Evolutionary conservation across 805 yeast genomes (phyloP).

Genomic region (Sugiyamaella floridensis): DNA sequence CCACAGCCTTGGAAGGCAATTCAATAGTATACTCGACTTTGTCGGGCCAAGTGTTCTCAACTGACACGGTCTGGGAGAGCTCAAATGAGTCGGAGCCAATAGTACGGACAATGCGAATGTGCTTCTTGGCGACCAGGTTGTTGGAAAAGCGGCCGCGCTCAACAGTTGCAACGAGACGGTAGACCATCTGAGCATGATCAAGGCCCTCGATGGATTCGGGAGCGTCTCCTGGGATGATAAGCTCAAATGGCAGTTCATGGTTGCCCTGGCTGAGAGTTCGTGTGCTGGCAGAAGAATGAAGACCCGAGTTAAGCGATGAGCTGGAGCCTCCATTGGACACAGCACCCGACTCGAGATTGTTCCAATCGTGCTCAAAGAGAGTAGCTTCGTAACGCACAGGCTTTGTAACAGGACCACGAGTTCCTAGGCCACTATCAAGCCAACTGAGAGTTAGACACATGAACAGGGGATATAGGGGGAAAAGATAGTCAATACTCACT

Average conservation of each 20-base stretch:
- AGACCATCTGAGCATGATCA: constrained; percentile 49
- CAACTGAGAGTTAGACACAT: constrained; percentile 30
- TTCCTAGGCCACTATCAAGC: constrained; percentile 45
- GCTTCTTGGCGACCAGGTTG: constrained; percentile 59
- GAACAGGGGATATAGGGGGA: neutral
- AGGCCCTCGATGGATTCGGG: constrained; percentile 89
- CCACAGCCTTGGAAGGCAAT: constrained; percentile 80
- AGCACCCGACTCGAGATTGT: constrained; percentile 46
- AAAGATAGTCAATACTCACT: constrained; percentile 16
- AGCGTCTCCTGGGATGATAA: constrained; percentile 74
- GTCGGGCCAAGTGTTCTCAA: constrained; percentile 91
- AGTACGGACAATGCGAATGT: constrained; percentile 76
- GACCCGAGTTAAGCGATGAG: constrained; percentile 1
- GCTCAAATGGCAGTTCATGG: constrained; percentile 84
- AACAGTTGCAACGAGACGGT: constrained; percentile 64
- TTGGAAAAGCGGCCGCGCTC: constrained; percentile 76
- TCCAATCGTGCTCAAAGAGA: constrained; percentile 76
- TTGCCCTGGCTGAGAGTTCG: constrained; percentile 45
- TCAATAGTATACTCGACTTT: constrained; percentile 86
- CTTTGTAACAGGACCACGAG: constrained; percentile 21
- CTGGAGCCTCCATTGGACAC: constrained; percentile 8
- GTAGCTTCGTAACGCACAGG: constrained; percentile 44
- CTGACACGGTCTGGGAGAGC: constrained; percentile 83
- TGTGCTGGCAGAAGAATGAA: constrained; percentile 3
- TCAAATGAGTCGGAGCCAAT: constrained; percentile 83